Percentiles rank a stretch among this genome's conserved stretches.
These are phyloP conservation scores for Ceratocystiopsis sp. DNA, from an alignment of 2,329 filamentous ascomycete genomes.

Conservation along the genomic window DNA sequence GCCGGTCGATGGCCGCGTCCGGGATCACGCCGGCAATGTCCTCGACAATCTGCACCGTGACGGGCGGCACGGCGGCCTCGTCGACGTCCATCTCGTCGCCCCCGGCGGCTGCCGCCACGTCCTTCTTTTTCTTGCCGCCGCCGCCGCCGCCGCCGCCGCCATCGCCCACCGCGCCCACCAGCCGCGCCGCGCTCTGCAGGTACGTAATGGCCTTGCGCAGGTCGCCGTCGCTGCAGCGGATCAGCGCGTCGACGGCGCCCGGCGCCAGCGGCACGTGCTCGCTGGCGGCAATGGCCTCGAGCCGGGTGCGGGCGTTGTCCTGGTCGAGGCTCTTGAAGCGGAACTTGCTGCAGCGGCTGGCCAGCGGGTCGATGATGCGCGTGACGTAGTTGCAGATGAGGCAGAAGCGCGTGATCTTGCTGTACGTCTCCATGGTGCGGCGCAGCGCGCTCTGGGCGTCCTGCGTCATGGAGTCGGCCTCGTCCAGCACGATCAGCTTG, in stretches of 20 bases:
- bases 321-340: conserved; percentile 92
- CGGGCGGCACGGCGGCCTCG: conserved; percentile 32
- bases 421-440: conserved; percentile 96
- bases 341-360: conserved; percentile 89
- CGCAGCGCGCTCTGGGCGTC: conserved; percentile 87
- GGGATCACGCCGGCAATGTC: conserved; percentile 96
- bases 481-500: conserved; percentile 97
- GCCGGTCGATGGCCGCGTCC: conserved; percentile 46
- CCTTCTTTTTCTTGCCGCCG: background rate
- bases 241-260: conserved; percentile 68
- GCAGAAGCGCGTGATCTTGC: conserved; percentile 90
- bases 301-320: conserved; percentile 58
- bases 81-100: conserved; percentile 21
- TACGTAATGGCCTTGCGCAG: conserved; percentile 92
- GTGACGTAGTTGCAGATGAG: conserved; percentile 98
- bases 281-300: conserved; percentile 65
- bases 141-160: background rate
- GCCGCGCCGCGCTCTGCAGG: conserved; percentile 77
- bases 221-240: conserved; percentile 83
- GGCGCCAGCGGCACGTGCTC: conserved; percentile 64
- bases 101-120: background rate
- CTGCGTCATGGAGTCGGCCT: conserved; percentile 97
- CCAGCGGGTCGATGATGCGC: conserved; percentile 89
- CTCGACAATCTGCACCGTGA: conserved; percentile 69
- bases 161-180: conserved; percentile 51